Percentiles rank a stretch among this genome's conserved stretches.
These are phyloP conservation scores for Aspergillus incahuasiensis DNA, from an alignment of 495 filamentous ascomycete species.

Conservation along the genomic window DNA sequence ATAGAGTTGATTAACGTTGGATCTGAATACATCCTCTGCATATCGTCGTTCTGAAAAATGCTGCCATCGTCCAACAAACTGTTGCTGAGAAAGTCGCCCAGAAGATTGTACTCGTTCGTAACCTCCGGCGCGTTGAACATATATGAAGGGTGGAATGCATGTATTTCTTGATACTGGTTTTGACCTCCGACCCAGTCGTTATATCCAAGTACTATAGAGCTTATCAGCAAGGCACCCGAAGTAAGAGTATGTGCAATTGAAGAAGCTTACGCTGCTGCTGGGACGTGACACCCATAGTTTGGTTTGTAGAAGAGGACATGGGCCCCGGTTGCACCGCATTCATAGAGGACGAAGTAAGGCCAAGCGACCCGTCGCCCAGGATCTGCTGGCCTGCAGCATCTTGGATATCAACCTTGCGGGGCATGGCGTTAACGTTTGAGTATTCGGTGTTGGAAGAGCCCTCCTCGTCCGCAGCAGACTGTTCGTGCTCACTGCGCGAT, in stretches of 20 bases:
- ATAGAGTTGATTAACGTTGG: constrained; percentile 50
- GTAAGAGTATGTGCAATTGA: constrained; percentile 10
- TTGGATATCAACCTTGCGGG: constrained; percentile 35
- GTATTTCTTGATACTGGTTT: constrained; percentile 89
- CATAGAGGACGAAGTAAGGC: constrained; percentile 30
- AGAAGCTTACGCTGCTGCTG: constrained; percentile 71
- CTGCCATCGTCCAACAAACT: constrained; percentile 77
- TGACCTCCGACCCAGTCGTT: constrained; percentile 68
- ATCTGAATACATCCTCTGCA: constrained; percentile 52
- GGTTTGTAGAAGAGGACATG: constrained; percentile 31
- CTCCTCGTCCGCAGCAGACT: constrained; percentile 56
- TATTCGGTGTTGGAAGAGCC: constrained; percentile 47
- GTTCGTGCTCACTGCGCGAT: constrained; percentile 64
- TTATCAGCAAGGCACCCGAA: constrained; percentile 23
- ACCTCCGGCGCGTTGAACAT: constrained; percentile 95
- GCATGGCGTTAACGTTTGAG: constrained; percentile 34
- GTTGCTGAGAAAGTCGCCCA: constrained; percentile 92
- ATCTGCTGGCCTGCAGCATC: constrained; percentile 43
- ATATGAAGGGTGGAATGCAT: constrained; percentile 87
- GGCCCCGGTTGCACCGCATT: constrained; percentile 34
- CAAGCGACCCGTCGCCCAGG: constrained; percentile 32
- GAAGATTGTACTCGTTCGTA: constrained; percentile 89
- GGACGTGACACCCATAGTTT: constrained; percentile 52
- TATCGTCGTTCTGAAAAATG: constrained; percentile 59
- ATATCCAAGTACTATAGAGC: constrained; percentile 54